Percentiles rank a stretch among this genome's conserved stretches.
These are phyloP conservation scores for Boletus subcaerulescens DNA, from an alignment of 768 basidiomycete species.

Conservation along the genomic window DNA sequence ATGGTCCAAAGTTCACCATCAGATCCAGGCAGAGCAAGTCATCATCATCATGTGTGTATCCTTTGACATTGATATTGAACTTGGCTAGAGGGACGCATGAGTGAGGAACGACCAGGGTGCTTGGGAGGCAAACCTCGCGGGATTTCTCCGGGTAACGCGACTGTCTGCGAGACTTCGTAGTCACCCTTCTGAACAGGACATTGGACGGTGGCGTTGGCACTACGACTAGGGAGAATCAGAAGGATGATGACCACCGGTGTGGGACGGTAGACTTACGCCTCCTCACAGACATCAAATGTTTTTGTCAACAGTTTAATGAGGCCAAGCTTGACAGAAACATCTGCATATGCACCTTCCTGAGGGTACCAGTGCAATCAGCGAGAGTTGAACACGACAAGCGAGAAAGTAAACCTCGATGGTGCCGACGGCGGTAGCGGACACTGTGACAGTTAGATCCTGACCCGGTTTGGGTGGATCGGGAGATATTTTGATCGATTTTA, in stretches of 20 bases:
- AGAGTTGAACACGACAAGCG: neutral
- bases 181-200: constrained; percentile 79
- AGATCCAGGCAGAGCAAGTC: constrained; percentile 80
- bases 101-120: neutral
- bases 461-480: constrained; percentile 94
- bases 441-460: constrained; percentile 81
- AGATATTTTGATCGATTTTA: constrained; percentile 67
- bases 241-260: neutral
- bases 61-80: constrained; percentile 68
- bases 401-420: constrained; percentile 57
- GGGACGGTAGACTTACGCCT: constrained; percentile 68
- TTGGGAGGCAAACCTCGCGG: constrained; percentile 56
- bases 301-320: constrained; percentile 84
- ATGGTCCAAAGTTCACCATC: constrained; percentile 68
- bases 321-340: constrained; percentile 92
- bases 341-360: constrained; percentile 88
- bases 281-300: constrained; percentile 85
- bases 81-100: constrained; percentile 56
- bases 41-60: constrained; percentile 68
- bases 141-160: constrained; percentile 87
- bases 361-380: constrained; percentile 8
- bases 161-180: constrained; percentile 78
- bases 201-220: constrained; percentile 70
- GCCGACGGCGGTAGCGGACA: constrained; percentile 55
- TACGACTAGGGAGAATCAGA: constrained; percentile 45